Base-by-base conservation (phyloP, 2,329 filamentous ascomycete species). In the Ceratocystis variospora region DNA sequence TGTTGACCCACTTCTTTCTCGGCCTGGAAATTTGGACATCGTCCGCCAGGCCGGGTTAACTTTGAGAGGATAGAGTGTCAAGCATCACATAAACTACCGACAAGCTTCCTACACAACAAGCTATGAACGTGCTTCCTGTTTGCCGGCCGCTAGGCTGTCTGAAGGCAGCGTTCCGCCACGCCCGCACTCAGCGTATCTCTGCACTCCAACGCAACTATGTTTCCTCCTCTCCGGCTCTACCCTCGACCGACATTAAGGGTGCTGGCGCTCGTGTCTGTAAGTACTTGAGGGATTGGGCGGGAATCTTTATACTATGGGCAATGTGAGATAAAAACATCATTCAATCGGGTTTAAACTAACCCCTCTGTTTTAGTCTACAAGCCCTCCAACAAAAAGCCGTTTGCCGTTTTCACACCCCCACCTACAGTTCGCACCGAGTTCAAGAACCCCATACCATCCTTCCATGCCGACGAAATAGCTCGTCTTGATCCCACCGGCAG, bases 401-500 rank as follows among this genome's bases (percentile, higher is more conserved):
- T 72, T 63, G 69, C 69, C 44, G 69, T 72, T 61, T 71, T 69
- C 62, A 37, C 57, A 17, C 22, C 68, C 4, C 62, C 70, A 10
- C 62, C 67, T 1, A 67, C 69, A 79, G 79, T 71, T 73, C 78
- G 70, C 74, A 76, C 71, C 25, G 44, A 59, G 10, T 64, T 67
- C 62, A 69, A 69, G 64, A 81, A 91, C 72, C 87, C 91, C 25
- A 77, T 97, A 72, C 79, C 80, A 46, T 75, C 81, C 67, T 80
- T 96, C 71, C 86, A 86, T 71, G 75, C 81, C 63, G 77, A 83
- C 66, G 90, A 96, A 77, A 81, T 96, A 72, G 74, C 81, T 50
- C 76, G 81, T 53, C 88, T 96, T 72, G 94, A 99, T 77, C 90
- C 91, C 3, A 90, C 86, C 0, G 91, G 91, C 62, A 86, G 88